A percentile compares a stretch with the other conserved stretches of the same genome.
phyloP scores from a whole-genome alignment of 169 alveolate species.

The Plasmodium knowlesi region DNA sequence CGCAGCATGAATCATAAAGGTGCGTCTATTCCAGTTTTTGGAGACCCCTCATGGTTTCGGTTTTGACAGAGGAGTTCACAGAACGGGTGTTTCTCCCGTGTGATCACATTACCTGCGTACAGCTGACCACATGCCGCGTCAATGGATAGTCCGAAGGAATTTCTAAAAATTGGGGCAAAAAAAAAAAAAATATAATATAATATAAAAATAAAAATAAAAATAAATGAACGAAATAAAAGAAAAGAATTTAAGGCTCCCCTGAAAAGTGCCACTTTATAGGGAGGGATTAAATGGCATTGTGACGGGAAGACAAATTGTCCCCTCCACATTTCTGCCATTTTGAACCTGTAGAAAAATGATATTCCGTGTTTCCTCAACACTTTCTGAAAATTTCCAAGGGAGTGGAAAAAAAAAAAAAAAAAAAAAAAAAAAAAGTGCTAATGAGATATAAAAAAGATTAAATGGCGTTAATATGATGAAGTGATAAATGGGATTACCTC shows the following conservation, averaged over 20 bases:
- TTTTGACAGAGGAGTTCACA: not conserved
- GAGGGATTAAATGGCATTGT: not conserved
- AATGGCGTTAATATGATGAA: not conserved
- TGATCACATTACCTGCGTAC: constrained; percentile 77
- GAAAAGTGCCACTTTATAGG: not conserved
- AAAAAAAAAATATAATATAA: not conserved
- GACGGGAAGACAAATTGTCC: not conserved
- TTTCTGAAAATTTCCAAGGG: constrained; percentile 11
- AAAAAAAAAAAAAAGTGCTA: not conserved
- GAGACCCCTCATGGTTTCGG: not conserved
- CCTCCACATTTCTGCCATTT: not conserved
- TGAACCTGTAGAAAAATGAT: constrained; percentile 69
- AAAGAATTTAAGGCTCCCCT: not conserved
- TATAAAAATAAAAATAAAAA: too few species aligned
- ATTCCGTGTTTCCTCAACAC: constrained; percentile 53
- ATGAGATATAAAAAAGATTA: not conserved
- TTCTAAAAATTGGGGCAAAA: constrained; percentile 53
- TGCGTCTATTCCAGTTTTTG: not conserved
- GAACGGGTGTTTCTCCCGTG: not conserved
- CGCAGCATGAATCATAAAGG: not conserved
- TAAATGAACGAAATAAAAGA: not conserved
- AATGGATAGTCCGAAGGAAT: constrained; percentile 86
- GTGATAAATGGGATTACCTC: constrained; percentile 14
- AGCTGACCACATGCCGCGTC: constrained; percentile 92
- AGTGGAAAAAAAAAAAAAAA: not conserved